phyloP scores from a whole-genome alignment of 495 filamentous ascomycete species.

The Hypoxylon fragiforme region DNA sequence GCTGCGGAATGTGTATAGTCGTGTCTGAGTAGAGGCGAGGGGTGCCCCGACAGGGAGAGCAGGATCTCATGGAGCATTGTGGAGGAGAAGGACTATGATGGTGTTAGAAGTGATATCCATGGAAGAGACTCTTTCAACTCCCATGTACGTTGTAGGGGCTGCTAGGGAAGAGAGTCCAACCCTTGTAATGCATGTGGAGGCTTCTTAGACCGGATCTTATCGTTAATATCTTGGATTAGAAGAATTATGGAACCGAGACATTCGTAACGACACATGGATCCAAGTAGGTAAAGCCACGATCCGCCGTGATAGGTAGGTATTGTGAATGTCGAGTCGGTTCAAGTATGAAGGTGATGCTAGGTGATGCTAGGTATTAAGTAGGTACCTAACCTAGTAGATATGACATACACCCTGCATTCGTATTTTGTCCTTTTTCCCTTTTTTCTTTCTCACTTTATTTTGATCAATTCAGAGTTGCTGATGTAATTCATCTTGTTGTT shows the following conservation, averaged over 20 bases:
- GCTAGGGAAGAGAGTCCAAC: slow-evolving; percentile 13
- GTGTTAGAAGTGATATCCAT: slow-evolving; percentile 12
- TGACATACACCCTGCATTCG: not conserved
- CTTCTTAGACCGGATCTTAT: slow-evolving; percentile 39
- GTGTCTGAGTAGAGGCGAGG: slow-evolving; percentile 76
- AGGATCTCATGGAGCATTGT: slow-evolving; percentile 97
- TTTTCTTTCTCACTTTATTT: no score
- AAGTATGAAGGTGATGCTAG: not conserved
- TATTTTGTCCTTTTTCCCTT: no score
- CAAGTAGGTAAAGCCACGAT: not conserved
- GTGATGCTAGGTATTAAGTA: no score
- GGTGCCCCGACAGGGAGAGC: slow-evolving; percentile 89
- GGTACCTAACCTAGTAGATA: no score
- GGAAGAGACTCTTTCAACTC: no score
- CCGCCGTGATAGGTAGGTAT: not conserved
- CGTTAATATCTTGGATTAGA: slow-evolving; percentile 45
- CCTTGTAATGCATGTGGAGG: slow-evolving; percentile 36
- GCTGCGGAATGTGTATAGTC: slow-evolving; percentile 42
- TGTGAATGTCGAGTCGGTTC: not conserved
- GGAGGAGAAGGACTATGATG: slow-evolving; percentile 12
- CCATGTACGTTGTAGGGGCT: no score
- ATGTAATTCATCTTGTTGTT: no score
- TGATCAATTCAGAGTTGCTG: not conserved
- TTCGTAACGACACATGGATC: slow-evolving; percentile 52
- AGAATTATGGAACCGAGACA: slow-evolving; percentile 53